These are phyloP conservation scores for Persicaria maculosa DNA, from an alignment of 148 eudicot species.

Conservation along the genomic window DNA sequence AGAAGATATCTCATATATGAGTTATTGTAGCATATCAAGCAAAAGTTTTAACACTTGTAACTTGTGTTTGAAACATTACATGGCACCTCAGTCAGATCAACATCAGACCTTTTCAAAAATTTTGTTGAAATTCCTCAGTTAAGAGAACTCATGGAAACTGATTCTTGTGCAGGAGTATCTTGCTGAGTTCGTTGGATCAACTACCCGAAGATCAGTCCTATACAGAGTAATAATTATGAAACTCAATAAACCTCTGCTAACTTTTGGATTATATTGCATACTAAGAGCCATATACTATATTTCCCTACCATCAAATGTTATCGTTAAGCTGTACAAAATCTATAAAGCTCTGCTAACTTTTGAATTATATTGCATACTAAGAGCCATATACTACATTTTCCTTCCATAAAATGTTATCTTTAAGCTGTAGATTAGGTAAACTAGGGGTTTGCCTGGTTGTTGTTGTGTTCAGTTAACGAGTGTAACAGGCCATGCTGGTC, in stretches of 20 bases:
- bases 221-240: conserved; percentile 53
- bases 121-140: not conserved
- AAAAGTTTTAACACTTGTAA: not conserved
- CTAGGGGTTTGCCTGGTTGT: not conserved
- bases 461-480: not conserved
- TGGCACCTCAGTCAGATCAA: not conserved
- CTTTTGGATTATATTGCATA: not conserved
- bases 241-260: not conserved
- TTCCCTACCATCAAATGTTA: not conserved
- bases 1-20: not conserved
- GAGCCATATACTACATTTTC: not conserved
- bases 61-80: not conserved
- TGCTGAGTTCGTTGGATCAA: conserved; percentile 59
- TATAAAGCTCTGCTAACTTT: not conserved
- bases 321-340: not conserved
- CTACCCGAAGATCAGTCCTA: conserved; percentile 62
- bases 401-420: not conserved
- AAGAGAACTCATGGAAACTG: conserved; percentile 11
- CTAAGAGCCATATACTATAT: not conserved
- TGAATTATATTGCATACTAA: not conserved
- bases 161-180: conserved; percentile 72
- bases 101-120: not conserved
- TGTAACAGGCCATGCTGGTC: not conserved
- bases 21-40: not conserved
- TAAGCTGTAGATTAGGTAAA: not conserved